Evolutionary conservation across 2,329 filamentous ascomycete species (phyloP), one percentile per base, ranked within the genome.

Genomic region (Aureobasidium sp.): DNA sequence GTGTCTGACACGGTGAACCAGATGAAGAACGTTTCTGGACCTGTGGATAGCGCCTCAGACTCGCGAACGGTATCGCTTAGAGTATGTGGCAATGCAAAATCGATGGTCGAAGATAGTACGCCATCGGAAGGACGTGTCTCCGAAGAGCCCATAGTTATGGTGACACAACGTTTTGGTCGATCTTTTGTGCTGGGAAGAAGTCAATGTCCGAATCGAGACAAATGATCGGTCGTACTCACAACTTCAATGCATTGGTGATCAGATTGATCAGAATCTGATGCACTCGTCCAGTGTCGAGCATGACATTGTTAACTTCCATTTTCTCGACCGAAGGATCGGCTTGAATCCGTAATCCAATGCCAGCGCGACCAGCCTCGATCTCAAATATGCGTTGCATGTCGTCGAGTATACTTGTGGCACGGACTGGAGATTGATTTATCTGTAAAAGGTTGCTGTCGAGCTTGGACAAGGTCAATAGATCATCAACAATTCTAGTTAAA

Each of bases 381-480:
- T 73, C 70, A 63, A 72, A 74, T 67, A 74, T 71, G 59, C 71
- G 71, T 6, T 70, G 61, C 8, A 70, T 69, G 36, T 70, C 69
- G 20, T 66, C 64, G 2, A 70, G 59, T 41, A 70, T 64, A 34
- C 61, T 63, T 12, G 64, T 44, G 4, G 68, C 56, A 13, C 64
- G 59, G 5, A 67, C 66, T 9, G 62, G 61, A 20, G 66, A 64
- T 2, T 67, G 68, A 12, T 67, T 66, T 23, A 71, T 68, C 5
- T 69, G 67, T 2, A 80, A 67, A 6, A 79, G 70, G 64, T 74
- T 75, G 0, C 76, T 77, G 50, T 79, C 77, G 10, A 79, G 73
- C 60, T 79, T 79, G 42, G 74, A 76, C 26, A 79, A 66, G 0
- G 77, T 78, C 1, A 79, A 69, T 5, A 80, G 71, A 63, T 80